These are phyloP conservation scores for Leishmania major DNA, from an alignment of 208 protist genomes.

Conservation along the genomic window DNA sequence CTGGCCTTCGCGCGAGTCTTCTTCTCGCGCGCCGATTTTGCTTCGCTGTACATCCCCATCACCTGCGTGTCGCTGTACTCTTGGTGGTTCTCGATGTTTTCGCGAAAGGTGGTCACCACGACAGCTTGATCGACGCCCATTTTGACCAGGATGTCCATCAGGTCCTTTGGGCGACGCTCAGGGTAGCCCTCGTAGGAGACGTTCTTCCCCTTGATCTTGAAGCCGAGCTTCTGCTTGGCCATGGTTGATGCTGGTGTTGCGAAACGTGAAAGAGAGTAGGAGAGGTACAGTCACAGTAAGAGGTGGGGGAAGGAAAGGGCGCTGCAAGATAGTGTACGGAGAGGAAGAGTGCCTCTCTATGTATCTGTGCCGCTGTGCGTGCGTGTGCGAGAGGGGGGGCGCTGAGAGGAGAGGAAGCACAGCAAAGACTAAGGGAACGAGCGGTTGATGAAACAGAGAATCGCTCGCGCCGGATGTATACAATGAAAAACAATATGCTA, in stretches of 20 bases:
- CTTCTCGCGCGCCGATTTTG: conserved; percentile 54
- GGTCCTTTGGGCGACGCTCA: conserved; percentile 62
- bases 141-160: conserved; percentile 84
- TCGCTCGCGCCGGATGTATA: background rate
- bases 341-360: background rate
- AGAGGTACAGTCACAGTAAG: background rate
- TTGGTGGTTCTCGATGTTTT: conserved; percentile 66
- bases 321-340: background rate
- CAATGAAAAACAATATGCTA: background rate
- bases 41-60: conserved; percentile 41
- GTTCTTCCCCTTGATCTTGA: conserved; percentile 60
- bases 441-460: background rate
- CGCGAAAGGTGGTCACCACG: conserved; percentile 59
- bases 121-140: conserved; percentile 49
- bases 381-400: background rate
- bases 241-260: conserved; percentile 29
- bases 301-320: background rate
- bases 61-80: conserved; percentile 63
- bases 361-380: background rate
- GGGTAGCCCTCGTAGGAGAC: conserved; percentile 78
- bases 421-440: background rate
- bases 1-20: conserved; percentile 17
- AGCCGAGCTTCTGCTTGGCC: conserved; percentile 73
- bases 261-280: conserved; percentile 8
- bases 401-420: background rate